Evolutionary conservation across 75 land plant genomes (phyloP), one percentile per base, ranked within the genome.

Genomic region (Selaginella tamariscina): DNA sequence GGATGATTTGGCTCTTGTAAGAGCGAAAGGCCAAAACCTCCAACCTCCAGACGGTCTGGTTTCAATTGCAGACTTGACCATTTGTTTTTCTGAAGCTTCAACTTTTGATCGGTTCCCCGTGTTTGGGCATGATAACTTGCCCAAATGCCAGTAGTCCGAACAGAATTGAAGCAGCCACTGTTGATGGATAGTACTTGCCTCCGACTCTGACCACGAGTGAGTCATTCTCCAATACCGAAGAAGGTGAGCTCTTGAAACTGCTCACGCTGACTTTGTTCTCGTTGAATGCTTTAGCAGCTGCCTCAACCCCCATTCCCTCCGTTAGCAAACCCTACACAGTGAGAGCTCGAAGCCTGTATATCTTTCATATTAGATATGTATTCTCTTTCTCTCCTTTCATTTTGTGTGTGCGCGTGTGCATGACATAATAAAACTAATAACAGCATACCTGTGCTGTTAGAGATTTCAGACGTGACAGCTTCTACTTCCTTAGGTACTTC

Each of bases 1-100:
- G 56, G 87, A 72, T 29, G 62, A 77, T 65, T 68, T 81, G 28
- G 68, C 29, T 23, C 74, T 67, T 55, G 70, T 31, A 28, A 79
- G 72, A 33, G 72, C 62, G 56, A 88, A 89, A 24, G 87, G 82
- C 97, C 89, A 92, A 27, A 82, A 24, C 30, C 73, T 80, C 94
- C 94, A 83, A 31, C 73, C 76, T 56, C 86, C 82, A 21, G n/a
- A n/a, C n/a, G n/a, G n/a, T n/a, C n/a, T n/a, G n/a, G n/a, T n/a
- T n/a, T n/a, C n/a, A n/a, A n/a, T n/a, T n/a, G n/a, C n/a, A n/a
- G n/a, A n/a, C n/a, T n/a, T n/a, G n/a, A n/a, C n/a, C n/a, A n/a
- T n/a, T n/a, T n/a, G n/a, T n/a, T n/a, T n/a, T n/a, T n/a, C n/a
- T n/a, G n/a, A n/a, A n/a, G n/a, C n/a, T n/a, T n/a, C 85, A 32